Evolutionary conservation across 106 monocot species (phyloP), one percentile per base, ranked within the genome.

Genomic region (Acorus calamus): DNA sequence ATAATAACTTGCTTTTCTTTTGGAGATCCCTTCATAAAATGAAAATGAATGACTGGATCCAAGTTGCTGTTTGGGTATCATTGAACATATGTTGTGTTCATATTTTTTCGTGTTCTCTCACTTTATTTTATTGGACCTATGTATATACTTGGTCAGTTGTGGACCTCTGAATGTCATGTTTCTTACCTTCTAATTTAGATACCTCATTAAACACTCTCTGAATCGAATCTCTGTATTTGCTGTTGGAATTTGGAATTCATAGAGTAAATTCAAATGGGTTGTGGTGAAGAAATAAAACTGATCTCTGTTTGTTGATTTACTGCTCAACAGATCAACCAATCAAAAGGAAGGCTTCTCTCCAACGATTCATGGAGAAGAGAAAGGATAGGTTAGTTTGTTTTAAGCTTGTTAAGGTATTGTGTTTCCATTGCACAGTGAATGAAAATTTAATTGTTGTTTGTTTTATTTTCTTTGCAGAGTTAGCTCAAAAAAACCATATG

Each of bases 281-380:
- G 53, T 12, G 10, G 8, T 45, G 9, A 44, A 11, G 52, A 28
- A 46, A 46, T 5, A 41, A 14, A n/a, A 69, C 49, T 50, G 59
- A 11, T 41, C 47, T 60, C 7, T 10, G 6, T 7, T 46, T 14
- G 48, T 60, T 52, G 57, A 0, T 52, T 53, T 49, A 14, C 44
- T 14, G 14, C 28, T 28, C 28, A 28, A 66, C 65, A 73, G 84
- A 68, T 73, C 70, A 84, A 51, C 88, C 88, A 12, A 71, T 88
- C 49, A 76, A 73, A 57, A 81, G 89, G 62, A 84, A 68, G 46
- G 71, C 63, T 14, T 84, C 89, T 1, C 77, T 89, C n/a, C 70
- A 76, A 49, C 66, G 81, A 50, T 89, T 89, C 76, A 68, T 89
- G 8, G 81, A 79, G 70, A 89, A 86, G 63, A 76, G 86, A 71